Evolutionary conservation across 2,329 filamentous ascomycete genomes (phyloP).

Genomic region (Penicillium digitatum): DNA sequence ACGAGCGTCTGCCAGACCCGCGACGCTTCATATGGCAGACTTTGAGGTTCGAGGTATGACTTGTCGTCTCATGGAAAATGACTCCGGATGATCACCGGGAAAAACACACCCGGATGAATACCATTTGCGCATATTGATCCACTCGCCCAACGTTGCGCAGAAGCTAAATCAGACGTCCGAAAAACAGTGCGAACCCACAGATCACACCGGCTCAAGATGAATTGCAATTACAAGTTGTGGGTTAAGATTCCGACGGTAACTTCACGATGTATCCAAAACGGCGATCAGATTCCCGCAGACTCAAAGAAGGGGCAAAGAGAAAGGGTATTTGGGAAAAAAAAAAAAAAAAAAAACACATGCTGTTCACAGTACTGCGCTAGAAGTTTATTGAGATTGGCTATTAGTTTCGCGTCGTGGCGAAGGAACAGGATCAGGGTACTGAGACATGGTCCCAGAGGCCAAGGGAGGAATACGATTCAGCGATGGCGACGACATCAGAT

Average conservation of each 20-base stretch:
- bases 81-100: constrained; percentile 11
- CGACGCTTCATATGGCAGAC: background rate
- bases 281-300: background rate
- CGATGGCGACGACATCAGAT: constrained; percentile 33
- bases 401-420: constrained; percentile 15
- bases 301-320: background rate
- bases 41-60: background rate
- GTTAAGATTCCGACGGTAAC: background rate
- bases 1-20: background rate
- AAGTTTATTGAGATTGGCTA: constrained; percentile 8
- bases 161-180: constrained; percentile 12
- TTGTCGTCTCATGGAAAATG: constrained; percentile 12
- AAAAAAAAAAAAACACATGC: background rate
- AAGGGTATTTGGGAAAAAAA: background rate
- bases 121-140: constrained; percentile 11
- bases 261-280: background rate
- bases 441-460: constrained; percentile 25
- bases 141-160: background rate
- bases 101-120: background rate
- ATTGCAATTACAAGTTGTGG: background rate
- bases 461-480: constrained; percentile 33
- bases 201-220: background rate
- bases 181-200: background rate
- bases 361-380: background rate
- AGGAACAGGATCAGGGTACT: constrained; percentile 24